A percentile compares a stretch with the other conserved stretches of the same genome.
These are phyloP conservation scores for Bromus sterilis DNA, from an alignment of 176 grass and related monocot genomes.

Conservation along the genomic window DNA sequence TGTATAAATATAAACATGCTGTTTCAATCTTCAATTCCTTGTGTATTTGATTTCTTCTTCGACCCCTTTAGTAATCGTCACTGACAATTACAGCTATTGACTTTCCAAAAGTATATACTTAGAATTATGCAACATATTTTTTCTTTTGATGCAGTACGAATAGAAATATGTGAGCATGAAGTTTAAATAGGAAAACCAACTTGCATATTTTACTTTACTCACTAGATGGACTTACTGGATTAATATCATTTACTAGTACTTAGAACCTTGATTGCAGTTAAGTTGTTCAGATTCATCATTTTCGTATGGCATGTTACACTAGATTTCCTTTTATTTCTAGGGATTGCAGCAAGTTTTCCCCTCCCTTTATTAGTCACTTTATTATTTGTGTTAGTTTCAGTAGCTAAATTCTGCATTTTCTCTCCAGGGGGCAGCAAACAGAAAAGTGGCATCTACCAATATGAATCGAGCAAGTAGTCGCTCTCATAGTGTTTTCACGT, in stretches of 20 bases:
- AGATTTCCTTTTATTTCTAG: neutral
- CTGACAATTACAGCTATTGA: neutral
- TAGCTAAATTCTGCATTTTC: slow-evolving; percentile 10
- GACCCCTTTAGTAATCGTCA: neutral
- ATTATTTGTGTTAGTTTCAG: slow-evolving; percentile 1
- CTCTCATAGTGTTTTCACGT: slow-evolving; percentile 99
- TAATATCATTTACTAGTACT: neutral
- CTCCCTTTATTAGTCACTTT: neutral
- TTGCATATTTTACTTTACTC: neutral
- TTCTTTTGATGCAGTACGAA: neutral
- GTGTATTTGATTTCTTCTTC: neutral
- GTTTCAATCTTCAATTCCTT: neutral
- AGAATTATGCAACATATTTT: neutral
- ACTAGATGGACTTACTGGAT: neutral
- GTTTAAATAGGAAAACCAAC: neutral
- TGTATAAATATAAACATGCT: neutral
- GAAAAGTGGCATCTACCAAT: slow-evolving; percentile 97
- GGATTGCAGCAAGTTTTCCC: neutral
- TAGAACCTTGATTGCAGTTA: neutral
- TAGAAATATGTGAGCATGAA: neutral
- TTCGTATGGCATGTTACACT: neutral
- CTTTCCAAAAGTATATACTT: neutral
- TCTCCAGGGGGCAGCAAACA: slow-evolving; percentile 81
- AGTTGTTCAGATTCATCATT: neutral
- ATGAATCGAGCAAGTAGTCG: slow-evolving; percentile 97